These are phyloP conservation scores for Cucumis melo DNA, from an alignment of 306 rosid species.

Conservation along the genomic window DNA sequence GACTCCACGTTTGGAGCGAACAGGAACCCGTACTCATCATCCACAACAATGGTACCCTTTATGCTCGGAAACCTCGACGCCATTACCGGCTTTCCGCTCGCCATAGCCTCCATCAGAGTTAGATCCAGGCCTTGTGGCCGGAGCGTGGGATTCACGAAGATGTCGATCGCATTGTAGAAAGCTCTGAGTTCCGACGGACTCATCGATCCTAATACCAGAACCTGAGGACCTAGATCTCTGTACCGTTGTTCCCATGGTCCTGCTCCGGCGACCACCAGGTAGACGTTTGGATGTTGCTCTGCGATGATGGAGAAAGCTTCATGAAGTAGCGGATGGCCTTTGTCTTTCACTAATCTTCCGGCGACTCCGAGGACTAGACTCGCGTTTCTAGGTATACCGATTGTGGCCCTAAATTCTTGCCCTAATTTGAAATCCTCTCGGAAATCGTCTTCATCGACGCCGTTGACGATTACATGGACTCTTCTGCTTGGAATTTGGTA, in stretches of 20 bases:
- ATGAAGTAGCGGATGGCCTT: constrained; percentile 77
- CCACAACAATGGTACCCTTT: constrained; percentile 66
- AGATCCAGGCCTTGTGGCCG: constrained; percentile 93
- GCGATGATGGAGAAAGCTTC: constrained; percentile 64
- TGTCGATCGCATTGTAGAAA: constrained; percentile 69
- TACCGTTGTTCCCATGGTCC: constrained; percentile 85
- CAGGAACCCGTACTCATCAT: constrained; percentile 68
- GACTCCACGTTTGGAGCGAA: constrained; percentile 87
- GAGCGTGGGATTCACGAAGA: constrained; percentile 78
- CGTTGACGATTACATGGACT: constrained; percentile 87
- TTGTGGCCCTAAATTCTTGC: constrained; percentile 29
- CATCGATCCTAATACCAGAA: constrained; percentile 76
- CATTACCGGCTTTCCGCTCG: constrained; percentile 76
- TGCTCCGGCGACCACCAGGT: constrained; percentile 73
- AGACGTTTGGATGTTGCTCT: constrained; percentile 34
- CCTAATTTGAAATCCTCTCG: constrained; percentile 38
- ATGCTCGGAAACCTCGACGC: constrained; percentile 87
- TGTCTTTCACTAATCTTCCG: constrained; percentile 84
- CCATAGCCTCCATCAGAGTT: constrained; percentile 93
- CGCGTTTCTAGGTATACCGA: constrained; percentile 57
- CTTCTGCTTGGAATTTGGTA: constrained; percentile 69
- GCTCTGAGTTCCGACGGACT: constrained; percentile 46
- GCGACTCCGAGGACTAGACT: constrained; percentile 81
- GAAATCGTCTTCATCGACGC: constrained; percentile 57
- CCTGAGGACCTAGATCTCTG: constrained; percentile 58